Evolutionary conservation across 2,329 filamentous ascomycete genomes (phyloP), one percentile per base, ranked within the genome.

Genomic region (Alternaria consortialis): DNA sequence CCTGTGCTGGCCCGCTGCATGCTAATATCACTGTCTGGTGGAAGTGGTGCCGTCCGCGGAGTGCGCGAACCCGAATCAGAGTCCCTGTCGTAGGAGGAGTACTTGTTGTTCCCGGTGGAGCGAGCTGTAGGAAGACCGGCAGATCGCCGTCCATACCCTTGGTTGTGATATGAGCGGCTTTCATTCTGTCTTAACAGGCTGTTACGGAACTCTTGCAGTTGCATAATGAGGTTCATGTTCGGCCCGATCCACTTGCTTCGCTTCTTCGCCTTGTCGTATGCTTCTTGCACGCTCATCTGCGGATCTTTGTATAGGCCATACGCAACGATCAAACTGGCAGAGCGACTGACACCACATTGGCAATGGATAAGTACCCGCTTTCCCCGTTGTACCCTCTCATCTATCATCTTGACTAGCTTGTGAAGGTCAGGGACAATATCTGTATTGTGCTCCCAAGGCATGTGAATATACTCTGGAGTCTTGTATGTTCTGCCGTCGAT

Each of bases 141-240:
- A 34, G 75, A 75, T 48, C 76, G 71, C 42, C 75, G 65, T 32
- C 74, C 75, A 57, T 73, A 78, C 7, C 62, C 68, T 60, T 75
- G 74, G 50, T 71, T 75, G 50, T 74, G 74, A 31, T 68, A 74
- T 8, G 69, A 68, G 23, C 75, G 65, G 47, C 63, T 74, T 32
- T 77, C 74, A 42, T 76, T 80, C 9, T 73, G 67, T 55, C 75
- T 74, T n/a, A 79, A 58, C 43, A 77, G 84, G 80, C 72, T 85
- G 75, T 67, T 86, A 78, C 63, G 85, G 74, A 94, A 94, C 72
- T 94, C 91, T 76, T 94, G 91, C 48, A 96, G 82, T 68, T 92
- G 93, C 84, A 95, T 95, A 85, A 96, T 93, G 67, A 96, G 84
- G 68, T 92, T 92, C 92, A 96, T 96, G 77, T 96, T 96, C 0